Evolutionary conservation across 2,329 filamentous ascomycete species (phyloP).

Genomic region (Microsporum canis): DNA sequence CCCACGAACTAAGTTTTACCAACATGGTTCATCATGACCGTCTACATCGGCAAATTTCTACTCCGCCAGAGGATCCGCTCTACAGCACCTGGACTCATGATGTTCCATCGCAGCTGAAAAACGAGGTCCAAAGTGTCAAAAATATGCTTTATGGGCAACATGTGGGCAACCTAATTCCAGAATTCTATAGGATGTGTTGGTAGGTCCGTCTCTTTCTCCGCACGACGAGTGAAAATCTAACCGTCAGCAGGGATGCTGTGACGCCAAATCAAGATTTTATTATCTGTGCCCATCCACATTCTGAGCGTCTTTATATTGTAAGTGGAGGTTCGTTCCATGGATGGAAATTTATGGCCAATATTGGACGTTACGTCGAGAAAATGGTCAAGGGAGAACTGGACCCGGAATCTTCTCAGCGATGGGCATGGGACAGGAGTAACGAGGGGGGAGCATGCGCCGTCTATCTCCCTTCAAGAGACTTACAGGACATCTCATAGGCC

Average conservation of each 20-base stretch:
- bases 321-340: constrained; percentile 44
- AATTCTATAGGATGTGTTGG: constrained; percentile 9
- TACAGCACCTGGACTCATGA: constrained; percentile 2
- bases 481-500: neutral
- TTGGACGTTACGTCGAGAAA: constrained; percentile 42
- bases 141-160: constrained; percentile 3
- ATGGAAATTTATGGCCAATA: constrained; percentile 43
- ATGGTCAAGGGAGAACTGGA: constrained; percentile 31
- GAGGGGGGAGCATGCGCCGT: constrained; percentile 2
- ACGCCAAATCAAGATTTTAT: constrained; percentile 45
- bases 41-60: constrained; percentile 2
- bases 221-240: neutral
- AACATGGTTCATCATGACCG: constrained; percentile 1
- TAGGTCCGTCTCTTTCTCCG: neutral
- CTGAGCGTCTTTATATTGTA: constrained; percentile 36
- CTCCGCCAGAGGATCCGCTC: neutral
- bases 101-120: constrained; percentile 4
- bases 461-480: constrained; percentile 8
- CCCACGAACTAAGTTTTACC: constrained; percentile 8
- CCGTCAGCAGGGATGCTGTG: constrained; percentile 37
- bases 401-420: neutral
- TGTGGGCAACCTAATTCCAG: neutral
- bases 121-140: neutral
- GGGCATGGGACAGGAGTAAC: constrained; percentile 8
- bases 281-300: constrained; percentile 40